Evolutionary conservation across 2,329 filamentous ascomycete species (phyloP), one percentile per base, ranked within the genome.

Genomic region (Epichloe glyceriae): DNA sequence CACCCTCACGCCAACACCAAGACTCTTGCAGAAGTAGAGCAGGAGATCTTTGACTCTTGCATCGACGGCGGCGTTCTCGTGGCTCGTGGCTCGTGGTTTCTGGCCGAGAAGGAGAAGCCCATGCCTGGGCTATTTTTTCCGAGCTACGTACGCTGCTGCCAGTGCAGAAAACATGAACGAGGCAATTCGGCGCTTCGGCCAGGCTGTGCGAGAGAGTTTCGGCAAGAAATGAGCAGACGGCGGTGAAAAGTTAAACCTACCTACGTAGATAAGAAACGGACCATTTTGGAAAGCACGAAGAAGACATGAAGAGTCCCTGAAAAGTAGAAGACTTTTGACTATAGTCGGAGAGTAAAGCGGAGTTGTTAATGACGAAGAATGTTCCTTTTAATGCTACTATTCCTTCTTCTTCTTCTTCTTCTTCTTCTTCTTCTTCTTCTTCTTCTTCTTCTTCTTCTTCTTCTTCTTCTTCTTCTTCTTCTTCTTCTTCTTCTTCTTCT

Each of bases 1-100:
- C 86, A 91, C 59, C 86, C 86, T 0, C 67, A 77, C 12, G 74
- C 74, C 37, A 64, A 65, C 2, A 69, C 61, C 14, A 78, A 75
- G 56, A 70, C 67, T 46, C 71, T 88, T 45, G 65, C 78, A 22
- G 79, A 80, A 37, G 74, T 98, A 41, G 93, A 98, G 67, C 83
- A 95, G 59, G 81, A 86, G 50, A 88, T 98, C 43, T 97, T 95
- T 73, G 68, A 86, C 59, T 74, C 78, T 0, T 83, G 83, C 55
- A 83, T 96, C 51, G 78, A 82, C 3, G 78, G 85, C 59, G 85
- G 87, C 20, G 87, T 93, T 4, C 74, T 98, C 44, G 75, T 93
- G 2, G 88, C 86, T 52, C 78, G 86, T 46, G 93, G 93, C 3
- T 90, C 83, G 46, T 98, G 90, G 90, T 98, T 97, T 75, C 78